Conservation (phyloP, 495 filamentous ascomycete genomes). For the Apiosordaria backusii region DNA sequence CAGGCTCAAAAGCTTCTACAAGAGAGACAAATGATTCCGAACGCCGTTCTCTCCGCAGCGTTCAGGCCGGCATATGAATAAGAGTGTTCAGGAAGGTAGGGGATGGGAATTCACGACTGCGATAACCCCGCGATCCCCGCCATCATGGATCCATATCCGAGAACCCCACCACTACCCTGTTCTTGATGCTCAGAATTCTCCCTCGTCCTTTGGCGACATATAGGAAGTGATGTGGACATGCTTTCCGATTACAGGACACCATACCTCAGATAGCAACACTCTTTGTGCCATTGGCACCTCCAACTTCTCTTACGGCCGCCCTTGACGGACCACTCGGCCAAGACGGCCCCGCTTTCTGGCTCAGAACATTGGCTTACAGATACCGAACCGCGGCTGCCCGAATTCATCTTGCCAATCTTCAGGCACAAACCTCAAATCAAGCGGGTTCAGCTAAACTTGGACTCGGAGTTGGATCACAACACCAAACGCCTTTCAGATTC, state of each 20-base stretch:
- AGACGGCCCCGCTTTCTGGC: conserved; percentile 13
- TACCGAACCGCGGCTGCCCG: not conserved
- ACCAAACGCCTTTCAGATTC: not conserved
- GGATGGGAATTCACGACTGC: not conserved
- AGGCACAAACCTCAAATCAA: not conserved
- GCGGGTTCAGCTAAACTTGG: not conserved
- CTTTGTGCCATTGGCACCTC: not conserved
- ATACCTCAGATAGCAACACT: not conserved
- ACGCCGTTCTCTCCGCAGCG: not conserved
- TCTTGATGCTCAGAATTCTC: not conserved
- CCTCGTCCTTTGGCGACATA: not conserved
- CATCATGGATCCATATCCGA: not conserved
- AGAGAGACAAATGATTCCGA: conserved; percentile 20
- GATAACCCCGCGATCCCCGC: conserved; percentile 1
- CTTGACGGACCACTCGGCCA: conserved; percentile 4
- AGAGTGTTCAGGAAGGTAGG: not conserved
- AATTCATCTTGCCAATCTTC: not conserved
- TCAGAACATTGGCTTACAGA: not conserved
- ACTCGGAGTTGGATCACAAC: not conserved
- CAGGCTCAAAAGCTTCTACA: conserved; percentile 28
- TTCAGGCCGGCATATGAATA: not conserved
- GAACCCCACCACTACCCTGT: not conserved
- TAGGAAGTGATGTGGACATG: not conserved
- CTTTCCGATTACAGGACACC: not conserved
- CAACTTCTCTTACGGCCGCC: not conserved